Conservation (phyloP, 192 early-diverging fungal species). For the Allomyces javanicus region DNA sequence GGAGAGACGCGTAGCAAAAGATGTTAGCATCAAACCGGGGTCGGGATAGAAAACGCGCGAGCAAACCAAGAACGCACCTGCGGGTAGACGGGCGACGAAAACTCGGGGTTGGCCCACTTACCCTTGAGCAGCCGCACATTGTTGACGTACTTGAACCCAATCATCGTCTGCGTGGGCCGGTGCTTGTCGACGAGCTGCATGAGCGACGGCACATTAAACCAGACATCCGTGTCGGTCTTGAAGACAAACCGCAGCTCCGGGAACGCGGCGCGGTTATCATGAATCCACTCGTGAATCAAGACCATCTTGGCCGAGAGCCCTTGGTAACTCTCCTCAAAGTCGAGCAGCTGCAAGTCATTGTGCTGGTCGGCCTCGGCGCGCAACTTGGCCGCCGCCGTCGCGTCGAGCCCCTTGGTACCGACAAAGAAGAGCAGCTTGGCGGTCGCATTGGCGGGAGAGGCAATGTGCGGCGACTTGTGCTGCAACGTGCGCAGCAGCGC, state of each 20-base stretch:
- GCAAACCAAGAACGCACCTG: background rate
- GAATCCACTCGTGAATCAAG: background rate
- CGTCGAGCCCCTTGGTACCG: background rate
- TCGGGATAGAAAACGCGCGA: no score
- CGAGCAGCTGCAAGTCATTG: background rate
- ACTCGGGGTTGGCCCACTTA: background rate
- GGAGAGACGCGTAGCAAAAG: no score
- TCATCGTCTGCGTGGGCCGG: background rate
- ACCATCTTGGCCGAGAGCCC: background rate
- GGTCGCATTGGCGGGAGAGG: no score
- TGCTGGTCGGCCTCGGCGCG: background rate
- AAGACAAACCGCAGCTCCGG: background rate
- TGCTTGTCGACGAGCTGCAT: background rate
- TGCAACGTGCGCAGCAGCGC: no score
- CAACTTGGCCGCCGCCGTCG: background rate
- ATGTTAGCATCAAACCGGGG: no score
- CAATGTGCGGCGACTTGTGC: no score
- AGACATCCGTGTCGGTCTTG: background rate
- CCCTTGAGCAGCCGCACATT: background rate
- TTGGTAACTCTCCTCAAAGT: background rate
- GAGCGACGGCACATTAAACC: background rate
- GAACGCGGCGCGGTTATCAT: background rate
- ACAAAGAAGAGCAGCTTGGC: background rate
- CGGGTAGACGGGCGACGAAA: background rate
- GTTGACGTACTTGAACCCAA: background rate